Evolutionary conservation across 768 basidiomycete genomes (phyloP).

Genomic region (Lepiota venenata): DNA sequence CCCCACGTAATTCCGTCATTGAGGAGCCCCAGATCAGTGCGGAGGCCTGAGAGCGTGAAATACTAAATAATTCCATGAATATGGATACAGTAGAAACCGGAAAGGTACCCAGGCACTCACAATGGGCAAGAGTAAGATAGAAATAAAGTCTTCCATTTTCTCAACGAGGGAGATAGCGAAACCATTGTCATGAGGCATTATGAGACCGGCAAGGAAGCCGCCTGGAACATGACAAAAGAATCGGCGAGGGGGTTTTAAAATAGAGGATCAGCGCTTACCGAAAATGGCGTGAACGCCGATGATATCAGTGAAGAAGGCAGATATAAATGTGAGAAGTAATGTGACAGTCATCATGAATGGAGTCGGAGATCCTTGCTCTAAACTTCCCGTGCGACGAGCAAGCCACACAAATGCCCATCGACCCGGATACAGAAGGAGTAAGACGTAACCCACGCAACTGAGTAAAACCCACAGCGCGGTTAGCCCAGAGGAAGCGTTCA

Average conservation of each 20-base stretch:
- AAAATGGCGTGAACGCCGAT: conserved; percentile 78
- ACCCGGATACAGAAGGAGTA: conserved; percentile 66
- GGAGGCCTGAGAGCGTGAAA: conserved; percentile 75
- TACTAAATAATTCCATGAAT: conserved; percentile 40
- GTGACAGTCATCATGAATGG: conserved; percentile 77
- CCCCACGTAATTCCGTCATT: conserved; percentile 79
- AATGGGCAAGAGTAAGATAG: conserved; percentile 71
- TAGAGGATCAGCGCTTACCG: conserved; percentile 27
- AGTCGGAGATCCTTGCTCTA: conserved; percentile 72
- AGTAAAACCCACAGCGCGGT: conserved; percentile 81
- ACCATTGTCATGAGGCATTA: conserved; percentile 81
- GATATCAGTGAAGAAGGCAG: conserved; percentile 84
- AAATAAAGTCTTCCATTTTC: conserved; percentile 85
- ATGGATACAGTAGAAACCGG: neutral
- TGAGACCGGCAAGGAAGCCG: conserved; percentile 78
- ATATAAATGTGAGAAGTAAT: conserved; percentile 67
- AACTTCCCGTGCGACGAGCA: conserved; percentile 60
- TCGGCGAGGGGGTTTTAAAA: conserved; percentile 17
- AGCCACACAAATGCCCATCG: conserved; percentile 66
- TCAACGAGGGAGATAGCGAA: conserved; percentile 79
- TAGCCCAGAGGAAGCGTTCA: conserved; percentile 71
- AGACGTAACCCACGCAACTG: conserved; percentile 56
- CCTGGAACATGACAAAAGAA: conserved; percentile 34
- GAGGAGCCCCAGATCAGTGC: conserved; percentile 76
- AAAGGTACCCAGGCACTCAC: conserved; percentile 39